Conservation (phyloP, 1,284 basidiomycete species). For the Naganishia sp. region DNA sequence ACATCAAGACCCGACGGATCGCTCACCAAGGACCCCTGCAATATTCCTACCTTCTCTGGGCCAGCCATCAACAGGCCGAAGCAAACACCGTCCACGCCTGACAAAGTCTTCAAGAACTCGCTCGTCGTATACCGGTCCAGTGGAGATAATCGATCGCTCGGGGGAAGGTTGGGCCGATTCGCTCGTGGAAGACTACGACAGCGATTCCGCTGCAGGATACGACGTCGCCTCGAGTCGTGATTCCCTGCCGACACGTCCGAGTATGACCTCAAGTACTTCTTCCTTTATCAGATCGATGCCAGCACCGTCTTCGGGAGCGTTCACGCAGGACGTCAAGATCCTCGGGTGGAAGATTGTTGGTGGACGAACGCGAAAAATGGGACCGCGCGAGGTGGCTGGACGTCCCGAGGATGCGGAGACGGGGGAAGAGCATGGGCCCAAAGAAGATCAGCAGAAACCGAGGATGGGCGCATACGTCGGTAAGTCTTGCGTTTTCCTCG, state of each 20-base stretch:
- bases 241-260: neutral
- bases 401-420: neutral
- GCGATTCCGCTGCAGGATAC: neutral
- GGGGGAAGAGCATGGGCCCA: neutral
- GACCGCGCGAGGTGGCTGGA: neutral
- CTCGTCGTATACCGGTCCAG: slow-evolving; percentile 22
- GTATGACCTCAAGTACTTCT: neutral
- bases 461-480: slow-evolving; percentile 33
- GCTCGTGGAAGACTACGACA: neutral
- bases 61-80: neutral
- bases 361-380: slow-evolving; percentile 4
- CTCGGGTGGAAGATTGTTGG: slow-evolving; percentile 33
- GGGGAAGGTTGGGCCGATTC: slow-evolving; percentile 18
- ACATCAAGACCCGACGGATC: neutral
- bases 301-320: slow-evolving; percentile 4
- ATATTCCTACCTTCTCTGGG: neutral
- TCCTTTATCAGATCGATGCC: slow-evolving; percentile 1
- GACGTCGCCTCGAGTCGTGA: neutral
- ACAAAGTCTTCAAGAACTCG: neutral
- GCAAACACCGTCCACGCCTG: neutral
- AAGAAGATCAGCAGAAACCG: slow-evolving; percentile 12
- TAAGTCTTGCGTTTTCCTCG: neutral
- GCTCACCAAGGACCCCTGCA: neutral
- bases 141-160: slow-evolving; percentile 23
- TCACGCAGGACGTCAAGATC: slow-evolving; percentile 30